Conservation (phyloP, 345 rosid species). For the Citrus trifoliata region DNA sequence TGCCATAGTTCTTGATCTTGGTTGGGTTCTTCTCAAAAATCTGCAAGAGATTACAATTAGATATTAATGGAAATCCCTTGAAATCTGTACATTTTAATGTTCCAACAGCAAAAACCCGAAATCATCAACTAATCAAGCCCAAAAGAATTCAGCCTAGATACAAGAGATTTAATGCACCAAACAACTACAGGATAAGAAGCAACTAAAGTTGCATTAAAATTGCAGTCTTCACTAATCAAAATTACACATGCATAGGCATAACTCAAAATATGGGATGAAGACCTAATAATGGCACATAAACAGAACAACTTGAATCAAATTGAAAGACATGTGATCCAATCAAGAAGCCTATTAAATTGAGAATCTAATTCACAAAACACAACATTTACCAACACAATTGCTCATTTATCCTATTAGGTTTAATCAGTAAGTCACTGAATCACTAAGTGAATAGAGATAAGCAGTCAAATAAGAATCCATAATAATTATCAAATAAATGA, state of each 20-base stretch:
- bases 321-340: not conserved
- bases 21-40: constrained; percentile 40
- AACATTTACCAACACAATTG: not conserved
- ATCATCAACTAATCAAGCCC: not conserved
- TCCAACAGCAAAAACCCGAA: not conserved
- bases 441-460: not conserved
- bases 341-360: too few relatives aligned
- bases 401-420: not conserved
- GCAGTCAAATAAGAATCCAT: too few relatives aligned
- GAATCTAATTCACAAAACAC: not conserved
- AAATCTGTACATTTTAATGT: not conserved
- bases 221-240: not conserved
- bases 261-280: not conserved
- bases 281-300: not conserved
- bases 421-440: not conserved
- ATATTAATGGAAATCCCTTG: too few relatives aligned
- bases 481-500: not conserved
- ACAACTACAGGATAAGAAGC: not conserved
- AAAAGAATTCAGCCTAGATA: not conserved
- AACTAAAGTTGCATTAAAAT: not conserved
- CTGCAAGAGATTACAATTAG: not conserved
- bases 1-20: constrained; percentile 34
- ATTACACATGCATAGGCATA: not conserved
- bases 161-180: not conserved
- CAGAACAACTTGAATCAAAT: not conserved